Percentiles rank a stretch among this genome's conserved stretches.
These are phyloP conservation scores for Artemisia annua DNA, from an alignment of 129 eudicot species.

Conservation along the genomic window DNA sequence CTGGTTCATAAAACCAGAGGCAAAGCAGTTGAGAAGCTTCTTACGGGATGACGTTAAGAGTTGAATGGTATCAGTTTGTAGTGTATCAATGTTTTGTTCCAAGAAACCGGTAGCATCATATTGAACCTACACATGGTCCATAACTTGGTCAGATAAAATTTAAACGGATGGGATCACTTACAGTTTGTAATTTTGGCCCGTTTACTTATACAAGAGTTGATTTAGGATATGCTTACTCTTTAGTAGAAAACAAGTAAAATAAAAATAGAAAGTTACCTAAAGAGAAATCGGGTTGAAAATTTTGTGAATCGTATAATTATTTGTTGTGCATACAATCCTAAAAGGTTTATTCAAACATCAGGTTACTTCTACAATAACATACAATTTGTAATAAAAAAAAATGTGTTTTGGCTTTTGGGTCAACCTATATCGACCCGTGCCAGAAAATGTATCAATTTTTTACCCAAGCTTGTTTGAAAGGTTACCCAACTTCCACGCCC, in stretches of 20 bases:
- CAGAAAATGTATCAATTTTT: neutral
- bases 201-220: neutral
- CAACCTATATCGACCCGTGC: neutral
- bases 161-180: neutral
- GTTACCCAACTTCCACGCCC: neutral
- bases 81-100: constrained; percentile 77
- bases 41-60: constrained; percentile 54
- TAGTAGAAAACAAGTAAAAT: too few relatives aligned
- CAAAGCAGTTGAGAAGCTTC: constrained; percentile 33
- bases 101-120: constrained; percentile 79
- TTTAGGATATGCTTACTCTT: neutral
- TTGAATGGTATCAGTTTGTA: constrained; percentile 58
- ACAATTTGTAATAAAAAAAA: neutral
- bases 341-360: neutral
- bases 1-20: constrained; percentile 25
- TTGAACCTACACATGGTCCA: constrained; percentile 54
- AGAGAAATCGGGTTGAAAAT: neutral
- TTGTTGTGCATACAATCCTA: neutral
- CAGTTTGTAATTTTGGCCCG: neutral
- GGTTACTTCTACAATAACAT: neutral
- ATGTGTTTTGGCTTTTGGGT: neutral
- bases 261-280: too few relatives aligned
- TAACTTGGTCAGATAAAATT: constrained; percentile 1
- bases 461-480: neutral
- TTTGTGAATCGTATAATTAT: neutral